Base-by-base conservation (phyloP, 768 basidiomycete genomes). In the Gloeopeniophorella convolvens region DNA sequence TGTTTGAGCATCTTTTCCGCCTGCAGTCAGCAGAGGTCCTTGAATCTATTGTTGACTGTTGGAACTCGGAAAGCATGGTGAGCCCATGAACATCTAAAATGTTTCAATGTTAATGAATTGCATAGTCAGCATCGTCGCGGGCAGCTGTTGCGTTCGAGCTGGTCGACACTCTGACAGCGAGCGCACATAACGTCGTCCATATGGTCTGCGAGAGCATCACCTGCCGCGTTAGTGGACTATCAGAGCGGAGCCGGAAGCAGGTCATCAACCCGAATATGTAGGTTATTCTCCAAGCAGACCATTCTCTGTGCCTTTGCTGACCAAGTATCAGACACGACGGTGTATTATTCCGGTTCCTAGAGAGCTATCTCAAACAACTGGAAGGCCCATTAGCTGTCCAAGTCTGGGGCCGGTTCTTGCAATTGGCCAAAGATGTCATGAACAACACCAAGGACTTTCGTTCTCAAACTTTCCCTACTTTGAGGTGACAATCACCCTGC, bases 301-400 rank as follows among this genome's bases (percentile, higher is more conserved):
- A 28, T 37, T 27, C 18, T 13, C 6, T n/a, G n/a, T n/a, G n/a
- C n/a, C 9, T 13, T 16, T 31, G n/a, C 33, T 42, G 10, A 36
- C 20, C 13, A 34, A 20, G 13, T 16, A 47, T 48, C 50, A 94
- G 91, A 51, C 76, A 79, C 31, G 89, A 92, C 52, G 66, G 69
- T 3, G 73, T 75, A 13, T 61, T 92, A n/a, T 92, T 90, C 72
- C 78, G 75, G 26, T 98, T 97, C 64, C 70, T 98, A 39, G 92
- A 97, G 62, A 80, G 81, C 47, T 98, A 98, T 62, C 64, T 97
- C 24, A 69, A 69, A 15, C 79, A 83, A 9, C 66, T 98, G 34
- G 96, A 98, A 65, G 90, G 91, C 0, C 90, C 96, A 0, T 70
- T 96, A 30, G 94, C 90, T 3, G 74, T 93, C 10, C 96, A 98